These are phyloP conservation scores for Colletotrichum orchidophilum DNA, from an alignment of 2,329 filamentous ascomycete genomes.

Conservation along the genomic window DNA sequence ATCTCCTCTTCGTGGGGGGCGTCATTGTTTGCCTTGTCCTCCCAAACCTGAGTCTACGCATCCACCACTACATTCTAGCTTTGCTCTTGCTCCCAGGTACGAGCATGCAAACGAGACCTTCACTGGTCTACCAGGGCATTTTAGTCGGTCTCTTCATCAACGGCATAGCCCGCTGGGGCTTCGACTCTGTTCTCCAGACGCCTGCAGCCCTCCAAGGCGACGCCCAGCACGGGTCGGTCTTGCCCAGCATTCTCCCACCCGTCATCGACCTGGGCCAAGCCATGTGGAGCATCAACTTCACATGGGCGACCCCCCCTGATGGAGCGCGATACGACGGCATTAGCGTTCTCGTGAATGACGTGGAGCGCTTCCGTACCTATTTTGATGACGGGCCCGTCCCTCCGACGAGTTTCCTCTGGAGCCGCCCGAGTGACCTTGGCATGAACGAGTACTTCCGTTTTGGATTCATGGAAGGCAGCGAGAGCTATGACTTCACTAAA, in stretches of 20 bases:
- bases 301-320: slow-evolving; percentile 56
- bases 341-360: slow-evolving; percentile 85
- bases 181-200: slow-evolving; percentile 88
- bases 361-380: slow-evolving; percentile 81
- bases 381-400: slow-evolving; percentile 64
- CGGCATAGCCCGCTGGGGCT: slow-evolving; percentile 93
- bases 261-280: slow-evolving; percentile 55
- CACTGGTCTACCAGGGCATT: slow-evolving; percentile 87
- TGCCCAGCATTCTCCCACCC: slow-evolving; percentile 64
- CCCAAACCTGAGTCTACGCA: slow-evolving; percentile 82
- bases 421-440: slow-evolving; percentile 53
- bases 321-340: slow-evolving; percentile 74
- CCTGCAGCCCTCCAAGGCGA: slow-evolving; percentile 76
- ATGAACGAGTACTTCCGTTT: slow-evolving; percentile 81
- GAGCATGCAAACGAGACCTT: slow-evolving; percentile 84
- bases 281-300: slow-evolving; percentile 73
- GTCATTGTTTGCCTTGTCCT: slow-evolving; percentile 77
- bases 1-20: slow-evolving; percentile 71
- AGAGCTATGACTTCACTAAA: slow-evolving; percentile 76
- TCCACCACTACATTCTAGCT: slow-evolving; percentile 94
- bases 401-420: slow-evolving; percentile 66
- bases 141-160: slow-evolving; percentile 93
- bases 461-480: slow-evolving; percentile 74
- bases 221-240: slow-evolving; percentile 67
- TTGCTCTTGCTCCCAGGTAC: slow-evolving; percentile 90